Evolutionary conservation across 129 eudicot species (phyloP).

Genomic region (sunflower (Helianthus annuus)): HanXRQr2.0-SUNRISE NC_035437.2:69389114-69389613

Average conservation of each 20-base stretch:
- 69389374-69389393: constrained; percentile 27
- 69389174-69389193: constrained; percentile 14
- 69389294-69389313: not conserved
- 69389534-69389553: constrained; percentile 22
- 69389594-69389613: constrained; percentile 1
- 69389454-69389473: constrained; percentile 34
- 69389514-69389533: constrained; percentile 10
- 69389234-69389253: too few relatives aligned
- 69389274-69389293: not conserved
- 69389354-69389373: constrained; percentile 22
- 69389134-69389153: constrained; percentile 21
- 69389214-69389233: too few relatives aligned
- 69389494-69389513: constrained; percentile 29
- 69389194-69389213: not conserved
- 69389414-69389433: constrained; percentile 26
- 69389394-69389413: constrained; percentile 22
- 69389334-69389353: too few relatives aligned
- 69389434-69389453: constrained; percentile 27
- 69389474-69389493: constrained; percentile 20
- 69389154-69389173: constrained; percentile 35
- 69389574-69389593: constrained; percentile 33
- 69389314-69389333: too few relatives aligned
- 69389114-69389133: not conserved
- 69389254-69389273: too few relatives aligned
- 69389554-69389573: constrained; percentile 11